These are phyloP conservation scores for Castanopsis chinensis DNA, from an alignment of 306 rosid genomes.

Conservation along the genomic window DNA sequence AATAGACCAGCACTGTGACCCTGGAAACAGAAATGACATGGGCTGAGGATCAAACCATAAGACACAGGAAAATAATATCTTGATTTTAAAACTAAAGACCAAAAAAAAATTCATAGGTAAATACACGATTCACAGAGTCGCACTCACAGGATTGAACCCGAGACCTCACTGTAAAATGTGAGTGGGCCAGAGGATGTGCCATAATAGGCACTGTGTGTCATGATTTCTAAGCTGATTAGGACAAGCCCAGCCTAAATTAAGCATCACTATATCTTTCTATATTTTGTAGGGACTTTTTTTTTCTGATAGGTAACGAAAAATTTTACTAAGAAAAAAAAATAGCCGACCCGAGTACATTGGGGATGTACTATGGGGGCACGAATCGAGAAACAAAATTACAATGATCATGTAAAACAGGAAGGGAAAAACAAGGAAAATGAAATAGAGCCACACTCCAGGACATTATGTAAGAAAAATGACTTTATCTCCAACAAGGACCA, in stretches of 20 bases:
- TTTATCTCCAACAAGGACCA: no score
- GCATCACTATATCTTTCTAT: no score
- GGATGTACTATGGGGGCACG: no score
- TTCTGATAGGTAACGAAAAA: no score
- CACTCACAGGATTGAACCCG: background rate
- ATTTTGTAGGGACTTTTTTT: no score
- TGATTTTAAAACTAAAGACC: background rate
- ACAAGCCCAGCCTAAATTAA: background rate
- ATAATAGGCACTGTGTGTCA: background rate
- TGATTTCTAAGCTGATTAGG: background rate
- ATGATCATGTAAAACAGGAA: no score
- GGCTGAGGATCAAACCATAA: background rate
- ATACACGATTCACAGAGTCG: background rate
- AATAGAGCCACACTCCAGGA: no score
- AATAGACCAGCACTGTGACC: conserved; percentile 93
- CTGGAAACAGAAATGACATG: conserved; percentile 35
- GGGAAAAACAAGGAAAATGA: no score
- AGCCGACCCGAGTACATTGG: no score
- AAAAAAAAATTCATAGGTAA: background rate
- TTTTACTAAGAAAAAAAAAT: no score
- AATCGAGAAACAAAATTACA: no score
- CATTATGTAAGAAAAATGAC: no score
- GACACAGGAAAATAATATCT: background rate
- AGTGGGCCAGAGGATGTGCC: background rate
- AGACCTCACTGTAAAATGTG: background rate